Evolutionary conservation across 495 filamentous ascomycete genomes (phyloP).

Genomic region (Daldinia concentrica): DNA sequence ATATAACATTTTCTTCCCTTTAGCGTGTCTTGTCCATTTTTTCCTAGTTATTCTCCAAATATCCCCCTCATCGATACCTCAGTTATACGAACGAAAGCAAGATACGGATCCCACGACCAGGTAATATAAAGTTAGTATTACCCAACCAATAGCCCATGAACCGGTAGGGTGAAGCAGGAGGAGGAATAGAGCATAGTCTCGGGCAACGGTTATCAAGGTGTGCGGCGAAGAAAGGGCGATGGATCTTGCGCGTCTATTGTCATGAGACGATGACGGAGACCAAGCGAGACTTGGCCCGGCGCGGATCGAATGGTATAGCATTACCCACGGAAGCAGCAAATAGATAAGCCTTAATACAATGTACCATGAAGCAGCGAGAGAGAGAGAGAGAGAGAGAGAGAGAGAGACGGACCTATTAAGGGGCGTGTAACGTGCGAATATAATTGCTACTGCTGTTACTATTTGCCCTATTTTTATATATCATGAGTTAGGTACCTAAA

Average conservation of each 20-base stretch:
- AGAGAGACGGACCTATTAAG: not conserved
- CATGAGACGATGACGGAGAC: not conserved
- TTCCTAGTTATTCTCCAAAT: constrained; percentile 31
- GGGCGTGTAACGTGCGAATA: not conserved
- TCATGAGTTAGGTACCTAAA: not conserved
- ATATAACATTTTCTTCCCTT: constrained; percentile 18
- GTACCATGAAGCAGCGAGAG: constrained; percentile 9
- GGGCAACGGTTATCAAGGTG: not conserved
- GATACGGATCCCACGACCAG: constrained; percentile 32
- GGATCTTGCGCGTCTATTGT: not conserved
- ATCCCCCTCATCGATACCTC: constrained; percentile 33
- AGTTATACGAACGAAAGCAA: constrained; percentile 33
- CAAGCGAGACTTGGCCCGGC: not conserved
- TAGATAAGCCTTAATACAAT: constrained; percentile 43
- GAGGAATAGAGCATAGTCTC: not conserved
- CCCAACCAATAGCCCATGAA: not conserved
- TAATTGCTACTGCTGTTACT: not conserved
- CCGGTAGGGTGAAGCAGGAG: not conserved
- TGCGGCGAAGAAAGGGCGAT: not conserved
- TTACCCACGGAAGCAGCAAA: constrained; percentile 15
- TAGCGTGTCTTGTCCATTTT: constrained; percentile 26
- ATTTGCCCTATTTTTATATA: not conserved
- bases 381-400: not conserved
- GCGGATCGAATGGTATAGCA: constrained; percentile 11
- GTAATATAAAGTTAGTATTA: not conserved